Percentiles rank a stretch among this genome's conserved stretches.
Evolutionary conservation across 2,329 filamentous ascomycete genomes (phyloP).

Genomic region (Aureobasidium sp.): DNA sequence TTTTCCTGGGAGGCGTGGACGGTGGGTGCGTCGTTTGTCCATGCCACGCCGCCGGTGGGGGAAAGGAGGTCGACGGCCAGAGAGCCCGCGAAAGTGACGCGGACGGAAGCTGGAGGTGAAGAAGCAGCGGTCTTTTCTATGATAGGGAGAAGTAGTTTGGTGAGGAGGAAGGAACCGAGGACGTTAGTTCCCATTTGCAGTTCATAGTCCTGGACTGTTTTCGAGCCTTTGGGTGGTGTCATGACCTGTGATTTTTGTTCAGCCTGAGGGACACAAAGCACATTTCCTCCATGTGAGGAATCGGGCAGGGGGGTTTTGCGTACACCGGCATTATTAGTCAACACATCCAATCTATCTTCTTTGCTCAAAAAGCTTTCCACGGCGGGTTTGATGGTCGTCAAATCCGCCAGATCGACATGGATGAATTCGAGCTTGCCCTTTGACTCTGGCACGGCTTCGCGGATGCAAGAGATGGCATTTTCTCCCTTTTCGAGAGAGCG

Average conservation of each 20-base stretch:
- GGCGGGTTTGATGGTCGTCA: constrained; percentile 29
- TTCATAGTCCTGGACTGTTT: constrained; percentile 24
- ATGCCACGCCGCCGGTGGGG: constrained; percentile 21
- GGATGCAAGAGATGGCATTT: constrained; percentile 41
- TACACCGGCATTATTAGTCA: constrained; percentile 37
- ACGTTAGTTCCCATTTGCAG: constrained; percentile 28
- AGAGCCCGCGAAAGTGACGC: constrained; percentile 28
- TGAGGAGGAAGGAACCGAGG: constrained; percentile 30
- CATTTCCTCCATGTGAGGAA: too few species aligned
- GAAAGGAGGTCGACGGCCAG: constrained; percentile 22
- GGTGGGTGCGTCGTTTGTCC: constrained; percentile 18
- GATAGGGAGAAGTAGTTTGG: constrained; percentile 27
- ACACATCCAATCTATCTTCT: constrained; percentile 35
- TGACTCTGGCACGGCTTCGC: constrained; percentile 30
- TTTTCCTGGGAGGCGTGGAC: constrained; percentile 18
- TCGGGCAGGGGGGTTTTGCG: background rate
- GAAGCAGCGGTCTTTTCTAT: constrained; percentile 23
- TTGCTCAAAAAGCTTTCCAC: constrained; percentile 30
- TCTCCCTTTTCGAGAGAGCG: constrained; percentile 42
- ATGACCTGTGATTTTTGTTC: constrained; percentile 17
- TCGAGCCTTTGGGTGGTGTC: constrained; percentile 30
- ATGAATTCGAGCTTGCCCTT: constrained; percentile 40
- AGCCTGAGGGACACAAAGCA: background rate
- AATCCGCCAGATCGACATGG: constrained; percentile 38
- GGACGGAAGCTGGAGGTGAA: constrained; percentile 22